Conservation (phyloP, 306 rosid species). For the Gleditsia sinensis region DNA sequence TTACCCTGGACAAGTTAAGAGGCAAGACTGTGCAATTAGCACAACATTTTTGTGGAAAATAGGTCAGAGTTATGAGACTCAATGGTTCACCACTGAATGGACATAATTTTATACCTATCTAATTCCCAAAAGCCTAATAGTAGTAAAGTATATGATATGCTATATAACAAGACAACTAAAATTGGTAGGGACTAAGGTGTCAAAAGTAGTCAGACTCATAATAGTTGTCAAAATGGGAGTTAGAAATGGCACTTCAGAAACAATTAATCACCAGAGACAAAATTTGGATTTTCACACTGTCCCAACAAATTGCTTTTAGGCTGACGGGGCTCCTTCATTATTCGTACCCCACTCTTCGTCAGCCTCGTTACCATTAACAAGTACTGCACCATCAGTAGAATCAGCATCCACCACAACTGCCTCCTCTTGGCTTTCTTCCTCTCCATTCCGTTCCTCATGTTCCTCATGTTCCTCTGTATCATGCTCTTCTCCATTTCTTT, state of each 20-base stretch:
- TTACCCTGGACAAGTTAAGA: conserved; percentile 24
- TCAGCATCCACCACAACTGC: conserved; percentile 95
- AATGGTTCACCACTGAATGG: conserved; percentile 15
- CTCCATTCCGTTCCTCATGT: conserved; percentile 57
- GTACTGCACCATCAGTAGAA: conserved; percentile 93
- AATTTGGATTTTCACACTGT: conserved; percentile 93
- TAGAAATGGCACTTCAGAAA: conserved; percentile 82
- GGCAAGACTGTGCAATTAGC: not conserved
- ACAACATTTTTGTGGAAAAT: not conserved
- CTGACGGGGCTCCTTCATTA: conserved; percentile 94
- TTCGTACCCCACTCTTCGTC: conserved; percentile 99
- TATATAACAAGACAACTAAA: conserved; percentile 25
- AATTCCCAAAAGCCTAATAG: conserved; percentile 35
- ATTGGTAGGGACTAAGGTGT: conserved; percentile 27
- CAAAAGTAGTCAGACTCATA: conserved; percentile 36
- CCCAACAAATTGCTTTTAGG: conserved; percentile 98
- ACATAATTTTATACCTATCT: conserved; percentile 16
- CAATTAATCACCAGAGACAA: conserved; percentile 99
- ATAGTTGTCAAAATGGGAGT: conserved; percentile 64
- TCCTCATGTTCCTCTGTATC: conserved; percentile 46
- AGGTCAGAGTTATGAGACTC: conserved; percentile 8
- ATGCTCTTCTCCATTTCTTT: conserved; percentile 48
- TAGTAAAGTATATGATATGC: conserved; percentile 24
- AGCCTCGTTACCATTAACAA: conserved; percentile 86
- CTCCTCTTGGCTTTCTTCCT: conserved; percentile 95